phyloP scores from a whole-genome alignment of 192 early-diverging fungal species.

The Diversispora eburnea region DNA sequence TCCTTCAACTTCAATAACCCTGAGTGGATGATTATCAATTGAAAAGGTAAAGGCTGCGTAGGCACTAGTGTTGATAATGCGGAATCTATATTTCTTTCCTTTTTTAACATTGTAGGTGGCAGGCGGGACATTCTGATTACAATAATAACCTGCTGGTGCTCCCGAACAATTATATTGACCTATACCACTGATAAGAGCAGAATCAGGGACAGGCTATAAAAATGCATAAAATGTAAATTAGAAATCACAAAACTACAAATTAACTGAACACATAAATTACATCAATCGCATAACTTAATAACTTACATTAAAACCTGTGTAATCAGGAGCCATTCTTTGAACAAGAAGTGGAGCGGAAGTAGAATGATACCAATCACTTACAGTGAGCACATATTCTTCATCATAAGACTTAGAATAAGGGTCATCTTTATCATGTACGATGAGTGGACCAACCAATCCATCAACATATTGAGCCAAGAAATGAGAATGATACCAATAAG shows the following conservation, averaged over 20 bases:
- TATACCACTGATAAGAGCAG: conserved; percentile 28
- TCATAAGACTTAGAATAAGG: conserved; percentile 31
- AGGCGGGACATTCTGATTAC: conserved; percentile 10
- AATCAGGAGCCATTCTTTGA: background rate
- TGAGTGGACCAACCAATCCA: conserved; percentile 22
- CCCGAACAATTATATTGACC: conserved; percentile 29
- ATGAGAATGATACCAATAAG: conserved; percentile 52
- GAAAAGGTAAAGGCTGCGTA: conserved; percentile 34
- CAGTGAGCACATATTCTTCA: conserved; percentile 33
- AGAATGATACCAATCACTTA: conserved; percentile 31
- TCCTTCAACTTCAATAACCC: conserved; percentile 40
- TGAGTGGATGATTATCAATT: conserved; percentile 38
- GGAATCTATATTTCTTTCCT: conserved; percentile 33
- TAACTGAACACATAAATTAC: background rate
- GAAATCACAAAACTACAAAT: conserved; percentile 25
- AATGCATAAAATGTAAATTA: conserved; percentile 18
- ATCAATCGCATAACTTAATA: background rate
- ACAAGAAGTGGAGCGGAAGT: background rate
- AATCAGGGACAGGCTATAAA: conserved; percentile 30
- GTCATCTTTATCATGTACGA: conserved; percentile 28
- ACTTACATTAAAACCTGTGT: background rate
- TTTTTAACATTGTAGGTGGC: conserved; percentile 28
- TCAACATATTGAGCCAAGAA: conserved; percentile 29
- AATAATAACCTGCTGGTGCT: conserved; percentile 28
- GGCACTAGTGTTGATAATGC: conserved; percentile 35